Evolutionary conservation across 2,329 filamentous ascomycete genomes (phyloP), one percentile per base, ranked within the genome.

Genomic region (Colletotrichum cereale): DNA sequence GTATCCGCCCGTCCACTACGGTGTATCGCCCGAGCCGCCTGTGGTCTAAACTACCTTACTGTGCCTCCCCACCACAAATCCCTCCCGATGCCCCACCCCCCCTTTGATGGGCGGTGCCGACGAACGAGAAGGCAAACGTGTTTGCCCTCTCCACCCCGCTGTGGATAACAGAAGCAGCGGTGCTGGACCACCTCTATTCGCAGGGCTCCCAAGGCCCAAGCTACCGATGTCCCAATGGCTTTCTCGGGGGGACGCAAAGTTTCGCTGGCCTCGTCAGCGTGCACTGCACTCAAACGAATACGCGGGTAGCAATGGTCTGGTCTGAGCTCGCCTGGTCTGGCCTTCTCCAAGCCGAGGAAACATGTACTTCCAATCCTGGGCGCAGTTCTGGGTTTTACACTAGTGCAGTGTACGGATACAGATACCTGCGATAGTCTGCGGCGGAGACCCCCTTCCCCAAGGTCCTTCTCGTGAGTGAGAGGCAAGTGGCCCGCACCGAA

Each of bases 191-290:
- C 38, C 55, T 70, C 44, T 31, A 38, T 62, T 14, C 44, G 40
- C 61, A 42, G 38, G 24, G 24, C 61, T 42, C n/a, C 42, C 29
- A 40, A 31, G 16, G 36, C 38, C 47, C 50, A 57, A 42, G 56
- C 62, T 62, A n/a, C 31, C 36, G 34, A 55, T 44, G 47, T 53
- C n/a, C 48, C 40, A 62, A 58, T 42, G 65, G n/a, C 44, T 42
- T 31, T 61, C 40, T 58, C 57, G 62, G 36, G 65, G 69, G 38
- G 65, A 65, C 69, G 47, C 62, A 29, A 61, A 61, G 55, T 61
- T 40, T 61, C 55, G 36, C 62, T 68, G 52, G 57, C 44, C 44
- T 67, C 48, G 42, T 62, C 50, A 24, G 29, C 40, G 10, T 50
- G 53, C 29, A 48, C 24, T 52, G 24, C 34, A 21, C 5, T 38